Evolutionary conservation across 1,284 basidiomycete genomes (phyloP).

Genomic region (Gymnopus androsaceus): DNA sequence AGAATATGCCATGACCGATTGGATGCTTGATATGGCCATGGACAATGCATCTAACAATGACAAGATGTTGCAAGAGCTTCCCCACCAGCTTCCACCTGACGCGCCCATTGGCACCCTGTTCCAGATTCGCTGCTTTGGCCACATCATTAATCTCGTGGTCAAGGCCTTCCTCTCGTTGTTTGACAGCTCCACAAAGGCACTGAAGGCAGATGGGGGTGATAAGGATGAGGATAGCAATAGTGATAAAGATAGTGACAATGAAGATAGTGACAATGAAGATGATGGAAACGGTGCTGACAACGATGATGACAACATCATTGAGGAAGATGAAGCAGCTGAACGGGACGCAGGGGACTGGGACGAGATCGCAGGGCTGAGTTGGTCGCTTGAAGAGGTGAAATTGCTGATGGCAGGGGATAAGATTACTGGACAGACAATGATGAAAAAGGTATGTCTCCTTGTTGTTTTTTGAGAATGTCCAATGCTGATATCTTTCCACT

Average conservation of each 20-base stretch:
- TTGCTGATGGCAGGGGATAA: background rate
- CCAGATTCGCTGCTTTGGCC: slow-evolving; percentile 20
- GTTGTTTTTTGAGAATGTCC: background rate
- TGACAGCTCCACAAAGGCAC: background rate
- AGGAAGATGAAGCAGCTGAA: slow-evolving; percentile 4
- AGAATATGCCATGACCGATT: background rate
- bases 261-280: background rate
- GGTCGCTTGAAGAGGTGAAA: background rate
- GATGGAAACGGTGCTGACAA: background rate
- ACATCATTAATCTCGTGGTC: slow-evolving; percentile 20
- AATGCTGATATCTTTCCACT: background rate
- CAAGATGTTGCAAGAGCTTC: slow-evolving; percentile 5
- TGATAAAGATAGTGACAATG: background rate
- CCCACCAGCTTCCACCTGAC: background rate
- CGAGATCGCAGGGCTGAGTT: background rate
- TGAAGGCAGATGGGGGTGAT: background rate
- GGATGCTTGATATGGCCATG: slow-evolving; percentile 2
- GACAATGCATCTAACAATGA: slow-evolving; percentile 16
- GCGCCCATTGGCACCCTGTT: slow-evolving; percentile 4
- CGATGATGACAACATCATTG: background rate
- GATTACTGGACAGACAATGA: background rate
- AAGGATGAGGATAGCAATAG: no score
- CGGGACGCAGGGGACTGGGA: background rate
- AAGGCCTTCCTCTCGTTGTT: slow-evolving; percentile 14
- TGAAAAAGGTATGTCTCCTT: background rate